Base-by-base conservation (phyloP, 108 stramenopile species). In the Thalassiosira profunda region DNA sequence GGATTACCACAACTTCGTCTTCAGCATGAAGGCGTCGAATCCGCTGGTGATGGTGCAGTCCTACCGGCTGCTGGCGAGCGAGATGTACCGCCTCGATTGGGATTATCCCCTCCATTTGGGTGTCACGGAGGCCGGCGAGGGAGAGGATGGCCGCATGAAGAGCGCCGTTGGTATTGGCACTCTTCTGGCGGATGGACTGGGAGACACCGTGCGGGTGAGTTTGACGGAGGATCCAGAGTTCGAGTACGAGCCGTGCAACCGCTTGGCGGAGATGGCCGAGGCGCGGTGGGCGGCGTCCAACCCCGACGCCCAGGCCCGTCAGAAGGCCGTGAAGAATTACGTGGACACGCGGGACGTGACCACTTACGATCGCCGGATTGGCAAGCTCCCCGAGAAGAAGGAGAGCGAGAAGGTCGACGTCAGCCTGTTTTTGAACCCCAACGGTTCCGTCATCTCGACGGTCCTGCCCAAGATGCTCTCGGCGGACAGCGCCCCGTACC, bases 61-160 rank as follows among this genome's bases (percentile, higher is more conserved):
- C 29, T 97, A 97, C 78, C 93, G 98, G 58, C 79, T 97, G 42
- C 79, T 97, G 51, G 95, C 96, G 23, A 94, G 95, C 2, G 93
- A 96, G 68, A 84, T 86, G 86, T 97, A 97, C 74, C 83, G 92
- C 58, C 59, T 92, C 33, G 93, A 83, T 36, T 98, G 98, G 98
- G 95, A 98, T 76, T 98, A 98, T 78, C 98, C 98, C 29, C 83
- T 98, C 57, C 98, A 98, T 72, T 84, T 98, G 60, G 98, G 98
- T 46, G 98, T 98, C 41, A 98, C 98, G 0, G 98, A 98, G 72
- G 98, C 98, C 12, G 98, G 98, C 10, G 98, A 98, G 68, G 98
- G 98, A n/a, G 98, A 98, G 72, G 98, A 98, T 84, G 98, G 98
- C 17, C 90, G 98, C 12, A 98, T 98, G 98, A 98, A 98, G 72